phyloP scores from a whole-genome alignment of 257 asterid genomes.

The Leonotis leonurus region DNA sequence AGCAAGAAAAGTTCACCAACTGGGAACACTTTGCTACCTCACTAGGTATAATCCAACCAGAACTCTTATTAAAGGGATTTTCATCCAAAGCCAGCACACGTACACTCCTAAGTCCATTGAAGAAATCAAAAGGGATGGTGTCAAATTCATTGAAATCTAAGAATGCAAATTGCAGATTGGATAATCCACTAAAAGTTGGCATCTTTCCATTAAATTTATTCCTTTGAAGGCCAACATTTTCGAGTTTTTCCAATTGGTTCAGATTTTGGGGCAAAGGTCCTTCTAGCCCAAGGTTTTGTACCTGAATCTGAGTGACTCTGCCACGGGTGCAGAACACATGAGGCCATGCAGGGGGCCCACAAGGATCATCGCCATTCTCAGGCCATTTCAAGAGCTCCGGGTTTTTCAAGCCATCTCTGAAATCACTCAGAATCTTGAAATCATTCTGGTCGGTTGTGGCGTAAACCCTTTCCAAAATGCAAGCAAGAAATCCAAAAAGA shows the following conservation, averaged over 20 bases:
- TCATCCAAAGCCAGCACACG: conserved; percentile 64
- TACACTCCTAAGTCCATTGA: conserved; percentile 45
- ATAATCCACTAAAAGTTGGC: conserved; percentile 67
- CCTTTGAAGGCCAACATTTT: conserved; percentile 66
- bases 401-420: conserved; percentile 51
- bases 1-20: conserved; percentile 67
- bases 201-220: conserved; percentile 50
- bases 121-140: conserved; percentile 61
- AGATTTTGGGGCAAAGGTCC: conserved; percentile 67
- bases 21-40: conserved; percentile 48
- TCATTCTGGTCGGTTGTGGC: conserved; percentile 52
- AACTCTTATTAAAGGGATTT: conserved; percentile 52
- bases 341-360: conserved; percentile 84
- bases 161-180: conserved; percentile 51
- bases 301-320: conserved; percentile 84
- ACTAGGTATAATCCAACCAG: conserved; percentile 64
- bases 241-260: conserved; percentile 47
- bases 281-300: conserved; percentile 49
- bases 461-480: conserved; percentile 25
- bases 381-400: conserved; percentile 78
- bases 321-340: conserved; percentile 57
- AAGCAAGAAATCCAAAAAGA: conserved; percentile 15
- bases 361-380: conserved; percentile 49
- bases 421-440: conserved; percentile 52
- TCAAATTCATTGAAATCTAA: conserved; percentile 57